Evolutionary conservation across 352 stramenopile genomes (phyloP), one percentile per base, ranked within the genome.

Genomic region (Globisporangium barbulae): DNA sequence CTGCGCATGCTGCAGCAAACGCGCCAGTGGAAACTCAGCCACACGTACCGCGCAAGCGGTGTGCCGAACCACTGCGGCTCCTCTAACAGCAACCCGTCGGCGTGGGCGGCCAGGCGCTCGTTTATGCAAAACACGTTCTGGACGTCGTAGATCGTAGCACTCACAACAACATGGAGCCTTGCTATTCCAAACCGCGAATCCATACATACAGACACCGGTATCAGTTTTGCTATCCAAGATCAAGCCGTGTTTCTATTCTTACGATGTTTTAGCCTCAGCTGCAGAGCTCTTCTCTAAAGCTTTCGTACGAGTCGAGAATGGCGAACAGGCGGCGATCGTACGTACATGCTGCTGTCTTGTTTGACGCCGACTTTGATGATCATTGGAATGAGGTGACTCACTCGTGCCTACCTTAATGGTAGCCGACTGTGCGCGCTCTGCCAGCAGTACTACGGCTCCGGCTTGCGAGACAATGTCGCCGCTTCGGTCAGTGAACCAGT

Each of bases 351-450:
- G 48, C 7, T 54, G 25, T 21, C n/a, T n/a, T n/a, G n/a, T n/a
- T n/a, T n/a, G n/a, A 21, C 35, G 22, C 17, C 12, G 15, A n/a
- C 13, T 13, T 7, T 53, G 10, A 7, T 53, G 49, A 59, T 19
- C 35, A 19, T 22, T 50, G 44, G n/a, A 22, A 35, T 13, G 52
- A 1, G 35, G 7, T 9, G 10, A 30, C 53, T 58, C 31, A 58
- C 15, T 21, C n/a, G 8, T 3, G 12, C 9, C 8, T 47, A 17
- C 35, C 25, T 47, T 5, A 22, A 21, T 15, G 25, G 8, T 31
- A 82, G 75, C 19, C 74, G 76, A 3, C 65, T 70, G 21, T 88
- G 79, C 56, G 68, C 76, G 19, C 57, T 88, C 17, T 88, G 79
- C 50, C 74, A 76, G 31, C 76, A 84, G 37, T 61, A 62, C 33